Percentiles rank a stretch among this genome's conserved stretches.
These are phyloP conservation scores for Globisporangium nodosum DNA, from an alignment of 352 stramenopile genomes.

Conservation along the genomic window DNA sequence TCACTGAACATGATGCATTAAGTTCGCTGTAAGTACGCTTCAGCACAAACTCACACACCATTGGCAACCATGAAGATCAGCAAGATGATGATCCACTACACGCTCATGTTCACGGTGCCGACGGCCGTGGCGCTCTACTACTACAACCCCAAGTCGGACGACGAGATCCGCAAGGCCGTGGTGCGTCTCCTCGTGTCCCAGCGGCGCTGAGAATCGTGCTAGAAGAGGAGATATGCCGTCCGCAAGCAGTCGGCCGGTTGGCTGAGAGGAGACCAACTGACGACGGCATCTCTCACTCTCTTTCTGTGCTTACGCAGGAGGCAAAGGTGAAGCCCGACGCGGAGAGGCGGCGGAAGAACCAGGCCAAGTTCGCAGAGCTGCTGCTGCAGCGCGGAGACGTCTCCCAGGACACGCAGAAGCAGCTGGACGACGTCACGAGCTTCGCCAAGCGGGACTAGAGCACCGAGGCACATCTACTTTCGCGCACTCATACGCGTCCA, in stretches of 20 bases:
- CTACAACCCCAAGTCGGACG: slow-evolving; percentile 68
- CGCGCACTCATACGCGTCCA: background rate
- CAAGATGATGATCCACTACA: slow-evolving; percentile 84
- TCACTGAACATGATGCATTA: no score
- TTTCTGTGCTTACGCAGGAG: slow-evolving; percentile 34
- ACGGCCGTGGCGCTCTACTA: slow-evolving; percentile 60
- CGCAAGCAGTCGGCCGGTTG: background rate
- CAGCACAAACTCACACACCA: no score
- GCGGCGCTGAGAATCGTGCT: no score
- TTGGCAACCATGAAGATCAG: slow-evolving; percentile 56
- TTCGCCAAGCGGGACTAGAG: slow-evolving; percentile 44
- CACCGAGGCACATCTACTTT: background rate
- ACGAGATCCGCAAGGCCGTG: slow-evolving; percentile 71
- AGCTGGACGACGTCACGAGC: slow-evolving; percentile 73
- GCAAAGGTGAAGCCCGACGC: slow-evolving; percentile 55
- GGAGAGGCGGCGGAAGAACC: slow-evolving; percentile 53
- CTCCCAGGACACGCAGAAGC: slow-evolving; percentile 60
- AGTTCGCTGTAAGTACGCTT: no score
- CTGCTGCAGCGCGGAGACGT: slow-evolving; percentile 44
- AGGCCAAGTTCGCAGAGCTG: slow-evolving; percentile 72
- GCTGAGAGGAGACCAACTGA: no score
- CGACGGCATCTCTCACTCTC: background rate
- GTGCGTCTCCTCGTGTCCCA: slow-evolving; percentile 26
- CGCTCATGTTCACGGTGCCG: slow-evolving; percentile 61
- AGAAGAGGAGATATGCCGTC: no score